Conservation (phyloP, 208 protist genomes). For the Wallacemonas rigidus region DNA sequence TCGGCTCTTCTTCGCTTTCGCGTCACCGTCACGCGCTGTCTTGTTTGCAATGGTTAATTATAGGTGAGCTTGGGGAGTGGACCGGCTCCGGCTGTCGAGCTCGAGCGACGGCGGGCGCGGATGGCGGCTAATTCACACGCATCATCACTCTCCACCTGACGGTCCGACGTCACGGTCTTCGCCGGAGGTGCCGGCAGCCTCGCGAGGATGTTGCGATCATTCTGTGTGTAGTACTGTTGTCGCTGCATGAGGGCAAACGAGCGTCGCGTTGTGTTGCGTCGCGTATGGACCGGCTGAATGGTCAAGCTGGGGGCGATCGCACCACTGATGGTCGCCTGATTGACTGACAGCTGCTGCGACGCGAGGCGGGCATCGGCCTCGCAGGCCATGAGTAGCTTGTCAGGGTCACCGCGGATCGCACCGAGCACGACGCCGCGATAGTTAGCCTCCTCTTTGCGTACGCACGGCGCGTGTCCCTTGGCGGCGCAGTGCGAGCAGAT, state of each 20-base stretch:
- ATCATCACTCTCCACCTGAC: background rate
- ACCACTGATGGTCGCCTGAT: conserved; percentile 41
- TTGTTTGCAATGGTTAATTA: background rate
- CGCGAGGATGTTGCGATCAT: conserved; percentile 74
- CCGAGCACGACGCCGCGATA: conserved; percentile 45
- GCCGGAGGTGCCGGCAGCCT: conserved; percentile 10
- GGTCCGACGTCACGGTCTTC: background rate
- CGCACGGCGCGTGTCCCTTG: conserved; percentile 40
- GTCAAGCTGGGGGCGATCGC: conserved; percentile 56
- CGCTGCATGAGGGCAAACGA: conserved; percentile 71
- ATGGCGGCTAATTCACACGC: conserved; percentile 7
- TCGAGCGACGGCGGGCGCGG: conserved; percentile 2
- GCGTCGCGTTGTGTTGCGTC: conserved; percentile 50
- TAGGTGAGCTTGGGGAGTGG: conserved; percentile 21
- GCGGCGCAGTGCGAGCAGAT: conserved; percentile 42
- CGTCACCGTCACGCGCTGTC: background rate
- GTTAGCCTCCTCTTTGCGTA: conserved; percentile 37
- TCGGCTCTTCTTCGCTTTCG: background rate
- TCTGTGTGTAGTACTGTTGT: conserved; percentile 89
- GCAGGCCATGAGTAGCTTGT: conserved; percentile 14
- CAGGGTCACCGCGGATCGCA: conserved; percentile 34
- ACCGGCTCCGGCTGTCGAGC: background rate
- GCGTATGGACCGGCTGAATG: conserved; percentile 46
- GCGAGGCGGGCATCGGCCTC: background rate
- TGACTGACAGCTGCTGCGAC: conserved; percentile 21